Base-by-base conservation (phyloP, 2,329 filamentous ascomycete species). In the Colletotrichum lindemuthianum region DNA sequence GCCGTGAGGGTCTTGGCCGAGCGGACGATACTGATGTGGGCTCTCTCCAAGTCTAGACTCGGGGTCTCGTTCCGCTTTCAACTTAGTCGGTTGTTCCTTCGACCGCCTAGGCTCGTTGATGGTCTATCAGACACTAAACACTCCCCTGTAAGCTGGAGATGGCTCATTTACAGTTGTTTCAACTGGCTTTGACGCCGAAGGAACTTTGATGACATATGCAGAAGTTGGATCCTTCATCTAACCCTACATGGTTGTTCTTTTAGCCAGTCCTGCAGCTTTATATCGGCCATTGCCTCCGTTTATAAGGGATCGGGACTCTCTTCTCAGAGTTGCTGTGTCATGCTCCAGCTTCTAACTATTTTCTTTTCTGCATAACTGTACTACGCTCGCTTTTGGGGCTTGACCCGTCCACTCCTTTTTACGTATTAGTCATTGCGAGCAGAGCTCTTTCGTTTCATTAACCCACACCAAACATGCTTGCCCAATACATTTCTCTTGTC, bases 241-340 rank as follows among this genome's bases (percentile, higher is more conserved):
- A 3, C 4, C 4, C 1, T 24, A 1, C 24, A 24, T 24, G 24
- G 24, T 1, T 1, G 24, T 24, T 24, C 1, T 24, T 1, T 24
- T 1, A 24, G 4, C 24, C 0, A 24, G 24, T 4, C 24, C 24
- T 24, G 3, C 24, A 4, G 24, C 24, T 24, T 24, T 24, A 4
- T 4, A 5, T 24, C 24, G 5, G 24, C 24, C 24, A 24, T 24
- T 24, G 24, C 24, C 24, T 24, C 4, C 24, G 4, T 1, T 1
- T 24, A 24, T 24, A 24, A 24, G 24, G 24, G 24, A 24, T 24
- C 5, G 24, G 24, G 5, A 24, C 24, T 24, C 24, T 24, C 24
- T 24, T 4, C 24, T 1, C 24, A 24, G 24, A 24, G 24, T 24
- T 24, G 24, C 24, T 24, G 24, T 24, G 5, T 24, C 24, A 24